A percentile compares a stretch with the other conserved stretches of the same genome.
Conservation (phyloP, 2,329 filamentous ascomycete species). For the Penicillium sp. region DNA sequence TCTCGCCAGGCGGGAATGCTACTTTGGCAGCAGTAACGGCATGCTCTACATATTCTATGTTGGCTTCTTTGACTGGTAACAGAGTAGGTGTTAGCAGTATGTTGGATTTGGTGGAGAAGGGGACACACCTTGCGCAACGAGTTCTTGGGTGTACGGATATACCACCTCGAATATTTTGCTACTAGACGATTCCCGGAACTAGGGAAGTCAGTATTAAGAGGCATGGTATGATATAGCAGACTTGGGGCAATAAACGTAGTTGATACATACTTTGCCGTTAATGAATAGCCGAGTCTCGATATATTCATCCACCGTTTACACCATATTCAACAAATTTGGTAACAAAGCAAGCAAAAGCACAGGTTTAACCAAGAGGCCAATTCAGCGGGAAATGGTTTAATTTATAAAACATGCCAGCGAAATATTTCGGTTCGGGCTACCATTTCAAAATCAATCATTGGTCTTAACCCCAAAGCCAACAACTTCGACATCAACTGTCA, state of each 20-base stretch:
- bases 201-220: not conserved
- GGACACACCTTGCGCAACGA: conserved; percentile 27
- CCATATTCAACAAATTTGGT: conserved; percentile 6
- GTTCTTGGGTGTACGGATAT: conserved; percentile 31
- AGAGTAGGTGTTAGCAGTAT: not conserved
- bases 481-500: not conserved
- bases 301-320: conserved; percentile 7
- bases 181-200: conserved; percentile 30
- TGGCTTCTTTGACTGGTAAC: conserved; percentile 30
- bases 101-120: not conserved
- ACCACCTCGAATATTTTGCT: conserved; percentile 31
- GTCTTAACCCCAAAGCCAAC: not conserved
- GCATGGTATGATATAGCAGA: not conserved
- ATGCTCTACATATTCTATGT: conserved; percentile 32
- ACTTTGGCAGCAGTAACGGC: conserved; percentile 40
- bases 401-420: not conserved
- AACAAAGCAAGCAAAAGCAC: not conserved
- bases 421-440: not conserved
- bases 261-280: conserved; percentile 28
- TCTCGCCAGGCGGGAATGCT: conserved; percentile 40
- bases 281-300: conserved; percentile 37
- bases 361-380: not conserved
- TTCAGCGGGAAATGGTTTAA: not conserved
- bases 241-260: not conserved
- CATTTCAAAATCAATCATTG: not conserved